Evolutionary conservation across 768 basidiomycete genomes (phyloP), one percentile per base, ranked within the genome.

Genomic region (Boletellus ananiceps): DNA sequence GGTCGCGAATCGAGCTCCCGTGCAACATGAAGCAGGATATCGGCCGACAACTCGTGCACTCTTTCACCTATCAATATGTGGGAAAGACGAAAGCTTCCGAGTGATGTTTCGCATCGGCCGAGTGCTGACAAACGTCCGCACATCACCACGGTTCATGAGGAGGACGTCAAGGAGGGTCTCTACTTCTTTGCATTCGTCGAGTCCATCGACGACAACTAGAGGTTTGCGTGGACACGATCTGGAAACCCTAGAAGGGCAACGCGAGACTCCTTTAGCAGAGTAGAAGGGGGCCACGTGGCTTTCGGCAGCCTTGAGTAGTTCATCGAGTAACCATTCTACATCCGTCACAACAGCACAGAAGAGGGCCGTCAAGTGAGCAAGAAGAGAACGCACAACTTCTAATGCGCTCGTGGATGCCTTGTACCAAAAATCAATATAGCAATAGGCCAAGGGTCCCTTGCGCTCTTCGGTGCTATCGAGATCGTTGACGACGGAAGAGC

Each of bases 391-490:
- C 38, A 60, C 41, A 8, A 62, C 47, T 16, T 52, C 56, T 1
- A 57, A 34, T 7, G 52, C 46, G 8, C 46, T 47, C 2, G 48
- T 60, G 2, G 55, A 57, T 2, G 38, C 21, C 4, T 5, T 16
- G 1, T 19, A 39, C 8, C 46, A 47, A 34, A 65, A 63, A 40
- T 63, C 57, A n/a, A n/a, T n/a, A 45, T 62, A 65, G 39, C 64
- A 63, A 19, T 47, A 59, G 0, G 23, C 47, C 19, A 59, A 8
- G 6, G 36, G 1, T n/a, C 49, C 53, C 0, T n/a, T 25, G 7
- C 19, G 21, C 4, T 27, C 21, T 4, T 16, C 40, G 11, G 9
- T 18, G 25, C 27, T 7, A 1, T 13, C 5, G 8, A 52, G 40
- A 9, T 52, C 25, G 1, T 53, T 3, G 39, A 54, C 37, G 9